Base-by-base conservation (phyloP, 139 green algal genomes). In the Closterium sp. region DNA sequence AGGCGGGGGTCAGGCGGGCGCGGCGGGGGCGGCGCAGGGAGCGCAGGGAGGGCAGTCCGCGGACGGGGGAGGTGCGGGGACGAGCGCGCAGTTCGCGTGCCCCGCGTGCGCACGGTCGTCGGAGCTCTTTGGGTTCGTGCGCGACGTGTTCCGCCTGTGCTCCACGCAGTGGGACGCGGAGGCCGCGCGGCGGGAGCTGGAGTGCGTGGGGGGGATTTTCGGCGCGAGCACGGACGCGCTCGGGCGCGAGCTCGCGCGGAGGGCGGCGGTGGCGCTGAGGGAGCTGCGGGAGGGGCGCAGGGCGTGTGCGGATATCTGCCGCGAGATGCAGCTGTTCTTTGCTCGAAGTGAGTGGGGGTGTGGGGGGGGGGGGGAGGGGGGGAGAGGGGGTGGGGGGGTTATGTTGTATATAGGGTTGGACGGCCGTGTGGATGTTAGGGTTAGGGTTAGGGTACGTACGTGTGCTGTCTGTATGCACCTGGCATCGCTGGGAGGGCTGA, bases 81-180 rank as follows among this genome's bases (percentile, higher is more conserved):
- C 31, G 31, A 31, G 30, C 3, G 87, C 64, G 66, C 30, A 28
- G 12, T 93, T 93, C 34, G 21, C 23, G 23, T 93, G 90, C 66
- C 30, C 85, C 19, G 85, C 85, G 33, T 93, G 90, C 66, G n/a
- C 21, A 8, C 90, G 85, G 33, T 93, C 87, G 21, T 92, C 87
- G 9, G 90, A 93, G 90, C 90, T 93, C n/a, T 86, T 91, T 28
- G 90, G 90, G 21, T 93, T 93, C 84, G 90, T 93, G 33, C 91
- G 91, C n/a, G 90, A 93, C 86, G 90, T 93, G 84, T 93, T 93
- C 90, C 33, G 21, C 32, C n/a, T 92, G 86, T 93, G 86, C 84
- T 33, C 87, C 23, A 25, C 34, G 25, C 33, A 84, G 31, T 93
- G 90, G 90, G 85, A 93, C 85, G 28, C 25, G 28, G 86, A 92